phyloP scores from a whole-genome alignment of 1,284 basidiomycete species.

The Ustilago lituana region DNA sequence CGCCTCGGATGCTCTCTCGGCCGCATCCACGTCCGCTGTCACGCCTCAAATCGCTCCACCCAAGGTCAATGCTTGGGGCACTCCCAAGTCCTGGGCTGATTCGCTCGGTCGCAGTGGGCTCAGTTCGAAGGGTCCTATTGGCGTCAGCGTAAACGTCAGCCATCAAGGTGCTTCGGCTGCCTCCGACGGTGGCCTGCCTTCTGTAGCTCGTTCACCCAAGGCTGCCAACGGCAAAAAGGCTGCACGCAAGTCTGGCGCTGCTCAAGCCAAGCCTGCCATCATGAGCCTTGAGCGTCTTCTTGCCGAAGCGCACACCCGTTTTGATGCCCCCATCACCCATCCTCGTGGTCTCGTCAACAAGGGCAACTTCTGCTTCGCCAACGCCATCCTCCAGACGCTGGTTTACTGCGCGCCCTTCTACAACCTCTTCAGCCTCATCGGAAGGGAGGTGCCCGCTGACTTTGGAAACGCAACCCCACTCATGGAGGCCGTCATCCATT shows the following conservation, averaged over 20 bases:
- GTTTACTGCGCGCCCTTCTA: constrained; percentile 89
- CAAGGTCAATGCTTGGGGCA: constrained; percentile 35
- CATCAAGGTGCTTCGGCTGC: constrained; percentile 10
- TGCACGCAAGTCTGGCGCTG: constrained; percentile 27
- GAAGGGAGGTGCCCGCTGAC: constrained; percentile 70
- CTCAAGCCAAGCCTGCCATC: constrained; percentile 12
- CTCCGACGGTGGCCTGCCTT: constrained; percentile 25
- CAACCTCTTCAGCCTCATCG: constrained; percentile 79
- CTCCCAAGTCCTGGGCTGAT: constrained; percentile 48
- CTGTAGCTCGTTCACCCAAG: constrained; percentile 31
- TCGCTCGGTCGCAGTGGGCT: constrained; percentile 23
- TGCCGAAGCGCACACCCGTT: constrained; percentile 43
- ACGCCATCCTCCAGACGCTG: constrained; percentile 88
- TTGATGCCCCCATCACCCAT: constrained; percentile 70
- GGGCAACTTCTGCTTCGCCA: constrained; percentile 98
- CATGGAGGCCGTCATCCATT: constrained; percentile 82
- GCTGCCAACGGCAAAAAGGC: constrained; percentile 20
- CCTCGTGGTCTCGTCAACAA: constrained; percentile 91
- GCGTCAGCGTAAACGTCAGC: constrained; percentile 44
- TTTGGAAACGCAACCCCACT: constrained; percentile 75
- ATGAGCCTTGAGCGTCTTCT: constrained; percentile 44
- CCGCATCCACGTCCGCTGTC: constrained; percentile 11
- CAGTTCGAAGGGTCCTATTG: constrained; percentile 30
- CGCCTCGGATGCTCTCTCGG: neutral
- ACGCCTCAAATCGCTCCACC: constrained; percentile 22